Conservation (phyloP, 2,329 filamentous ascomycete genomes). For the Akanthomyces muscarius region DNA sequence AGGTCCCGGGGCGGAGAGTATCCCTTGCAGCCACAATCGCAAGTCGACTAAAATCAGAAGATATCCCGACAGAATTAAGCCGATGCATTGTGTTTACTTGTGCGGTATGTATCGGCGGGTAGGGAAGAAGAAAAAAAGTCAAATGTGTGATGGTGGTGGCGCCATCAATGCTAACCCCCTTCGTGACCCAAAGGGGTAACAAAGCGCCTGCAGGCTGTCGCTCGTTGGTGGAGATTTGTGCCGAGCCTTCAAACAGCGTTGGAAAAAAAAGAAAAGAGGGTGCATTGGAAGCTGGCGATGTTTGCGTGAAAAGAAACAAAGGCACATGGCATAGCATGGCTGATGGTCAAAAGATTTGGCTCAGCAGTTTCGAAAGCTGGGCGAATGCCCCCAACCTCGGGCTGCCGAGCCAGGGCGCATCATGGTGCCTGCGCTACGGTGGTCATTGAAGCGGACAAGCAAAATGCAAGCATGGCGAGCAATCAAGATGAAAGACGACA, state of each 20-base stretch:
- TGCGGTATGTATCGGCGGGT: neutral
- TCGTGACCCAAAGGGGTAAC: neutral
- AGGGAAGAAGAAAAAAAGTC: neutral
- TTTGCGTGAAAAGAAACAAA: neutral
- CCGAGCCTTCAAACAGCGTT: neutral
- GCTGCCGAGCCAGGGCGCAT: neutral
- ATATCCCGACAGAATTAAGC: neutral
- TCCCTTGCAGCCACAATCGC: no score
- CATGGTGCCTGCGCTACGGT: neutral
- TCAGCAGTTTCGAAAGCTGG: no score
- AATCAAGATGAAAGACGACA: no score
- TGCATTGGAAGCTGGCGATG: neutral
- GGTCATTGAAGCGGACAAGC: neutral
- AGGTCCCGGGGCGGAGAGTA: no score
- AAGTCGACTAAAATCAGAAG: no score
- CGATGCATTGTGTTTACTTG: neutral
- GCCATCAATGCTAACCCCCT: neutral
- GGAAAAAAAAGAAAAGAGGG: neutral
- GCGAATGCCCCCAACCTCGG: neutral
- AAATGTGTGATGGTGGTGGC: neutral
- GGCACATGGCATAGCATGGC: neutral
- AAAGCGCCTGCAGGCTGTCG: neutral
- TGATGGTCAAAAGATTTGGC: no score
- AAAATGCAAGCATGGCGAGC: neutral
- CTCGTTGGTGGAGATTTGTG: neutral